Percentiles rank a stretch among this genome's conserved stretches.
phyloP scores from a whole-genome alignment of 768 basidiomycete genomes.

The Termitomyces titanicus region DNA sequence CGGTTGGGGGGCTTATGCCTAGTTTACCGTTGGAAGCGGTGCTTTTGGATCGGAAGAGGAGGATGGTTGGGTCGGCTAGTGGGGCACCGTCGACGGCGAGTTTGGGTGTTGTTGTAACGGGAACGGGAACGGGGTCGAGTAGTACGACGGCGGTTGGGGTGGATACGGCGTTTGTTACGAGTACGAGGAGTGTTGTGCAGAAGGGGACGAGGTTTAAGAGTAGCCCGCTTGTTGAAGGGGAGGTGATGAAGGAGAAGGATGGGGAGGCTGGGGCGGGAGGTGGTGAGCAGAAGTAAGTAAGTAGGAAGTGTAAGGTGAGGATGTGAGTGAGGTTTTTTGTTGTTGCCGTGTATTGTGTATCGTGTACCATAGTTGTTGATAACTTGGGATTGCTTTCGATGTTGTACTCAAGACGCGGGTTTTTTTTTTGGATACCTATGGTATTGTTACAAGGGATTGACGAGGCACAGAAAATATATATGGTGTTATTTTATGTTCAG shows the following conservation, averaged over 20 bases:
- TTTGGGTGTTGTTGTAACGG: not conserved
- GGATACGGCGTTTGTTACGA: not conserved
- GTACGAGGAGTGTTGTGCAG: constrained; percentile 12
- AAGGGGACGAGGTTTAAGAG: constrained; percentile 73
- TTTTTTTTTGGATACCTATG: too few relatives aligned
- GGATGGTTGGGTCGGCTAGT: constrained; percentile 26
- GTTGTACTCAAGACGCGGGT: too few relatives aligned
- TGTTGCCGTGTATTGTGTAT: too few relatives aligned
- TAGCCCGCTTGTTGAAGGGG: constrained; percentile 52
- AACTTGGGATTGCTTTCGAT: too few relatives aligned
- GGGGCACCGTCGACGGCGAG: constrained; percentile 7
- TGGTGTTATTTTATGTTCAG: too few relatives aligned
- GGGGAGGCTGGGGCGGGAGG: not conserved
- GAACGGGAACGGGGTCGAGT: not conserved
- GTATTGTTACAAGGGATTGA: too few relatives aligned
- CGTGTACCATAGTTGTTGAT: too few relatives aligned
- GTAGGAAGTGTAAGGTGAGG: too few relatives aligned
- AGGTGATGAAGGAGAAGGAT: constrained; percentile 16
- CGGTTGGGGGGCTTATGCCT: constrained; percentile 42
- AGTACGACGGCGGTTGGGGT: not conserved
- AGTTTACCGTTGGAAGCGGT: constrained; percentile 58
- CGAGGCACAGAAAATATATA: too few relatives aligned
- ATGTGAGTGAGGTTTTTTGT: too few relatives aligned
- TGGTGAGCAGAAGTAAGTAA: too few relatives aligned
- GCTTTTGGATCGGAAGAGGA: constrained; percentile 61